These are phyloP conservation scores for Anthostomella pinea DNA, from an alignment of 2,329 filamentous ascomycete species.

Conservation along the genomic window DNA sequence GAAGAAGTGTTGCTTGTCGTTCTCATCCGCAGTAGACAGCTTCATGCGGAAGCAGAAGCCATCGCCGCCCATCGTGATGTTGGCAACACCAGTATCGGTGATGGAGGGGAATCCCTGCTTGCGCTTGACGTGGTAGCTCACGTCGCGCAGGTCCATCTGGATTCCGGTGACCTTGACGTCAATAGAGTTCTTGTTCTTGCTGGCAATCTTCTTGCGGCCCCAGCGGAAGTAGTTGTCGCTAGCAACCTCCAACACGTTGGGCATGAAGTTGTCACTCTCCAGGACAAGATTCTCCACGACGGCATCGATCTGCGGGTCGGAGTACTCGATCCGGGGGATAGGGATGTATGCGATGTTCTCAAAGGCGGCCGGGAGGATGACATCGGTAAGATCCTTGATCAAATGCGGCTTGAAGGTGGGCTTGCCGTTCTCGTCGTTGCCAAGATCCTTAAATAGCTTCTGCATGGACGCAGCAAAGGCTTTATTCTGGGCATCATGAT, in stretches of 20 bases:
- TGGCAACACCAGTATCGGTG: constrained; percentile 82
- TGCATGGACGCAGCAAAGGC: constrained; percentile 71
- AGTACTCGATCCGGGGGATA: constrained; percentile 90
- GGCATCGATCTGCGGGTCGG: constrained; percentile 78
- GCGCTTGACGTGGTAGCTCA: constrained; percentile 92
- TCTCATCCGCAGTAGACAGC: constrained; percentile 74
- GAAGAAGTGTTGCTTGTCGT: constrained; percentile 80
- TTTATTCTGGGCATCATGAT: constrained; percentile 82
- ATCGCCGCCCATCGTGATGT: constrained; percentile 81
- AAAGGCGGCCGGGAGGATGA: constrained; percentile 80
- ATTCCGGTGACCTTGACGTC: constrained; percentile 85
- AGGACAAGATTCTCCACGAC: constrained; percentile 93
- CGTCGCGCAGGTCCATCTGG: constrained; percentile 87
- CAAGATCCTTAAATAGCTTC: constrained; percentile 85
- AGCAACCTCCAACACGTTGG: constrained; percentile 83
- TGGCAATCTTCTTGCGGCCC: constrained; percentile 84
- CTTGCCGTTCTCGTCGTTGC: constrained; percentile 81
- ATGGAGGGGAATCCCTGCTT: constrained; percentile 90
- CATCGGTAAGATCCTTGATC: constrained; percentile 80
- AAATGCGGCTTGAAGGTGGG: constrained; percentile 89
- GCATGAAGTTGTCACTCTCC: constrained; percentile 95
- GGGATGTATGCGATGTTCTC: constrained; percentile 88
- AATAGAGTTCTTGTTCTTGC: constrained; percentile 74
- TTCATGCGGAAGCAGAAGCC: constrained; percentile 92
- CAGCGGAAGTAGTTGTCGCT: constrained; percentile 94